Base-by-base conservation (phyloP, 1,284 basidiomycete genomes). In the Sporisorium graminicola region DNA sequence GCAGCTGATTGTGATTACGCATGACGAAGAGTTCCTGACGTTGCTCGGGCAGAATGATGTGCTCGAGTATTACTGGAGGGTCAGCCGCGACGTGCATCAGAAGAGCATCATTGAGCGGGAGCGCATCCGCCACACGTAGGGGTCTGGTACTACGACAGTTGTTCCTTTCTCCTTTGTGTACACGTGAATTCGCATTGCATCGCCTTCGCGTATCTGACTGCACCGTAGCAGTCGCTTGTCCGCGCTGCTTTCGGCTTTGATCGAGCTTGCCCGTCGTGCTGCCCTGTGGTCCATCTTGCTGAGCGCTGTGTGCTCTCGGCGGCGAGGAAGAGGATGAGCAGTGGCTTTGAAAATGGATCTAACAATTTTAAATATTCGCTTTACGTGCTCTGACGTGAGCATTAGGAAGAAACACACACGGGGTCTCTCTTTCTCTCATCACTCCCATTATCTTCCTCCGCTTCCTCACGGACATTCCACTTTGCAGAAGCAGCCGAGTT, bases 1-100 rank as follows among this genome's bases (percentile, higher is more conserved):
- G 89, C 96, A 99, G 87, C 89, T 99, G 50, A 93, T 99, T 76
- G 93, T 99, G 82, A 99, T 99, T 86, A 84, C 83, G 10, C 83
- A 85, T 68, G 83, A 85, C 67, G 80, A 82, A 50, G 80, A 84
- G n/a, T 85, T 85, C 50, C 54, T 84, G 40, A 75, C 71, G 24
- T 47, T 78, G 57, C 70, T 85, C 4, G 74, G 74, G 5, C 82
- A 83, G 64, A 78, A 73, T 18, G 78, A 79, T 49, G 77, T 78
- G 31, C 72, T 85, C 43, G 80, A 82, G 53, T 74, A 80, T 60
- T 85, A 85, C 65, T 84, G 80, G 78, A 78, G 82, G 49, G 82
- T 84, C 57, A 73, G 74, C 37, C 58, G 83, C 16, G 81, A 84
- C 57, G 67, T 64, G 24, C 54, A 73, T 51, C 75, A 79, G 57